A percentile compares a stretch with the other conserved stretches of the same genome.
Conservation (phyloP, 148 eudicot species). For the Nyssa sinensis region DNA sequence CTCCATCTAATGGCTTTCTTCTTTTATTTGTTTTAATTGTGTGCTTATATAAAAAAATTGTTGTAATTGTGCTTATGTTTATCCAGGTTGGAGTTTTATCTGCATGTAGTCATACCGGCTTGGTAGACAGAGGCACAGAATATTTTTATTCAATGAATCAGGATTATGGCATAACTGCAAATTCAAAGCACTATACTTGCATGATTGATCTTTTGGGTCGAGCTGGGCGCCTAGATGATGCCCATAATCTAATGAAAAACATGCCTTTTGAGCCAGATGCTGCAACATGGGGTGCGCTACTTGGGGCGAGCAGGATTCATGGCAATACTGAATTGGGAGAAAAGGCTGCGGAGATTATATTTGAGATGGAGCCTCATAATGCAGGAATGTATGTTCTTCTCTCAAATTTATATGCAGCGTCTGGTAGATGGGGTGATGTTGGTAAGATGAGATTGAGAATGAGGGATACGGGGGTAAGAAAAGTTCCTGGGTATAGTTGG, state of each 20-base stretch:
- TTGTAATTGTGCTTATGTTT: neutral
- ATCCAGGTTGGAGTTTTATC: constrained; percentile 46
- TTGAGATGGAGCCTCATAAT: constrained; percentile 44
- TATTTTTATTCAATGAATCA: constrained; percentile 37
- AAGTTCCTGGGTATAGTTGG: constrained; percentile 54
- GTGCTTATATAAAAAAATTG: too few relatives aligned
- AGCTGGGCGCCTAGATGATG: constrained; percentile 45
- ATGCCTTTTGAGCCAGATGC: constrained; percentile 57
- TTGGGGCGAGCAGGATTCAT: constrained; percentile 46
- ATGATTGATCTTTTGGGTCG: constrained; percentile 52
- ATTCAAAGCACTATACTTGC: constrained; percentile 42
- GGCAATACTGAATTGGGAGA: constrained; percentile 45
- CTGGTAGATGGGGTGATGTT: constrained; percentile 48
- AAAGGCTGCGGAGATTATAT: constrained; percentile 45
- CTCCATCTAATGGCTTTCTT: neutral
- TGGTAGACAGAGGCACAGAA: constrained; percentile 40
- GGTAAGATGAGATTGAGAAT: constrained; percentile 39
- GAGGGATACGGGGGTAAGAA: constrained; percentile 40
- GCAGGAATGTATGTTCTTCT: constrained; percentile 51
- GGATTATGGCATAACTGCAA: constrained; percentile 38
- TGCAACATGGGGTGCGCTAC: constrained; percentile 54
- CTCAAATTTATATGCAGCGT: constrained; percentile 49
- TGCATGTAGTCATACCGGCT: constrained; percentile 49
- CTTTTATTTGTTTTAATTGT: neutral
- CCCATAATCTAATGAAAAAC: constrained; percentile 29